A percentile compares a stretch with the other conserved stretches of the same genome.
These are phyloP conservation scores for Leishmania tropica DNA, from an alignment of 208 protist species.

Conservation along the genomic window DNA sequence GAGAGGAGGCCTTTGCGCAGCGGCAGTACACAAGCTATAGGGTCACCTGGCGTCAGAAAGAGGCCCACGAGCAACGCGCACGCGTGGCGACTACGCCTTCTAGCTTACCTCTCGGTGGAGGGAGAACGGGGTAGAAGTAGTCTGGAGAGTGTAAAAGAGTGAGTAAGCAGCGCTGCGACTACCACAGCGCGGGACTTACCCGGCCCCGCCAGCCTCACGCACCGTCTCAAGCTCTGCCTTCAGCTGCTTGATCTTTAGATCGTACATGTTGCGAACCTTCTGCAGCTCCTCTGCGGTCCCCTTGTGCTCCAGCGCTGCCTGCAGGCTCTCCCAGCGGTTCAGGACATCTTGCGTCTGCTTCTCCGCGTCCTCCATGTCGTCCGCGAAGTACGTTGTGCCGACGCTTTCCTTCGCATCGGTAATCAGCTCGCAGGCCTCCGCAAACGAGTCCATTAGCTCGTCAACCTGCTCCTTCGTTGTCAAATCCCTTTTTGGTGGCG, in stretches of 20 bases:
- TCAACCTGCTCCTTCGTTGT: slow-evolving; percentile 34
- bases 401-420: slow-evolving; percentile 64
- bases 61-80: background rate
- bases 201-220: slow-evolving; percentile 26
- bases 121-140: background rate
- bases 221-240: slow-evolving; percentile 57
- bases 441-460: slow-evolving; percentile 64
- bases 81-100: background rate
- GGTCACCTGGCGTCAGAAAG: background rate
- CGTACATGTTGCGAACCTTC: slow-evolving; percentile 53
- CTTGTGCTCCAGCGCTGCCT: slow-evolving; percentile 25
- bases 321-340: slow-evolving; percentile 50
- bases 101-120: background rate
- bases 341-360: slow-evolving; percentile 54
- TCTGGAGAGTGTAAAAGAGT: background rate
- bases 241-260: slow-evolving; percentile 76
- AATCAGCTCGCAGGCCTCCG: slow-evolving; percentile 69
- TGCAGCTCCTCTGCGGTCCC: slow-evolving; percentile 37
- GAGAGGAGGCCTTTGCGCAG: background rate
- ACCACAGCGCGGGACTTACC: background rate
- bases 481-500: background rate
- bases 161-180: background rate
- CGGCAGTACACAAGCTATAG: background rate
- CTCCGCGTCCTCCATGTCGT: slow-evolving; percentile 73
- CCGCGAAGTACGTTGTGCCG: slow-evolving; percentile 68